A percentile compares a stretch with the other conserved stretches of the same genome.
Conservation (phyloP, 805 yeast species). For the Yarrowia deformans region DNA sequence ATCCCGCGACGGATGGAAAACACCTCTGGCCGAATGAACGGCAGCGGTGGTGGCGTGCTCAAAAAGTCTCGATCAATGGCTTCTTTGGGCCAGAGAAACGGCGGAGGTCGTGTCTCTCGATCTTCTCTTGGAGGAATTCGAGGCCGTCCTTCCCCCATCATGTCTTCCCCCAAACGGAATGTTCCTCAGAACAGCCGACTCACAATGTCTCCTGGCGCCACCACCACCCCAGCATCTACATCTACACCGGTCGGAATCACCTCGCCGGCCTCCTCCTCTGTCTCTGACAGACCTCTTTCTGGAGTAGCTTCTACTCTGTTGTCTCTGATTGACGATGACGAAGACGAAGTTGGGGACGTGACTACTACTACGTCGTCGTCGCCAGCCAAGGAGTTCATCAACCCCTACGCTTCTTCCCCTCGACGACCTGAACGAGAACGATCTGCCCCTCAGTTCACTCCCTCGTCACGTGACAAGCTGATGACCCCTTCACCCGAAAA, state of each 20-base stretch:
- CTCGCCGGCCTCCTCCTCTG: not conserved
- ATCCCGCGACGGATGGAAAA: slow-evolving; percentile 10
- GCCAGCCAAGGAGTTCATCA: slow-evolving; percentile 13
- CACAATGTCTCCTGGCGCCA: not conserved
- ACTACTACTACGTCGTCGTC: not conserved
- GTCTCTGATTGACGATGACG: slow-evolving; percentile 34
- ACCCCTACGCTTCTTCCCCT: slow-evolving; percentile 30
- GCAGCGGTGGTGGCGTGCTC: not conserved
- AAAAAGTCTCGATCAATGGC: slow-evolving; percentile 26
- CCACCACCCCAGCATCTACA: not conserved
- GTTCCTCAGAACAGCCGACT: not conserved
- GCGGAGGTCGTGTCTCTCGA: not conserved
- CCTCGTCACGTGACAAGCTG: slow-evolving; percentile 5
- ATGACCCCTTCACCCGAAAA: slow-evolving; percentile 29
- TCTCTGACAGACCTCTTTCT: slow-evolving; percentile 2
- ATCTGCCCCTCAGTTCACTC: not conserved
- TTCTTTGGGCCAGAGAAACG: not conserved
- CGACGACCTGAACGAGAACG: slow-evolving; percentile 7
- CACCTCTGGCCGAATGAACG: not conserved
- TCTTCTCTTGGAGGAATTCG: slow-evolving; percentile 20
- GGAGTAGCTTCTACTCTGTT: slow-evolving; percentile 23
- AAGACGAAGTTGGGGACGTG: not conserved
- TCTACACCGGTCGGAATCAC: not conserved
- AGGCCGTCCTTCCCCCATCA: slow-evolving; percentile 27
- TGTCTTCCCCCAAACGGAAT: not conserved